Evolutionary conservation across 2,329 filamentous ascomycete species (phyloP), one percentile per base, ranked within the genome.

Genomic region (Monosporascus sp.): DNA sequence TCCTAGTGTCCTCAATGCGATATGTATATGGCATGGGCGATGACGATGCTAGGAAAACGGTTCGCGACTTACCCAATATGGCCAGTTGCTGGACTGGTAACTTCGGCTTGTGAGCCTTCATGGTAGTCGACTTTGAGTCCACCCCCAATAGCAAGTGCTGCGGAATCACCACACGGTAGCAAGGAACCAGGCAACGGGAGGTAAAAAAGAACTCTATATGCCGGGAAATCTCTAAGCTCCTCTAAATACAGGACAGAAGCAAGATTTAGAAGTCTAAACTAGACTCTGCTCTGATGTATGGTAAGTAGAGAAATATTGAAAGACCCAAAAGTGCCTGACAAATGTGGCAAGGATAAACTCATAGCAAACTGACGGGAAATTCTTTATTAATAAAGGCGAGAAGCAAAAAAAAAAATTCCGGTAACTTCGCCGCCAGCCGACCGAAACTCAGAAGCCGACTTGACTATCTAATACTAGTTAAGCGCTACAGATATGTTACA

Each of bases 41-140:
- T 20, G 18, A 28, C 7, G 43, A 46, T n/a, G 26, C 14, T 50
- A 53, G 48, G 43, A 28, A 55, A 60, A 28, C n/a, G 31, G 47
- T 11, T 44, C 26, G 46, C 52, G 56, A 66, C 80, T 77, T 79
- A 91, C 88, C 85, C 58, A 95, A 74, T 66, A 95, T 91, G 44
- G 84, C 74, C 65, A 95, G 77, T 74, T 95, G 90, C 78, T 85
- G 82, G 43, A 82, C 77, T 1, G 90, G 89, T 77, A 94, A 78
- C 75, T 85, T 88, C 26, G 84, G 80, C 58, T 68, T 60, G 54
- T 57, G 62, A 55, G 59, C 59, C 22, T 58, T 59, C 50, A 56
- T 64, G 17, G 58, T 51, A 11, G 58, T 51, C 60, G 63, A 63
- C 46, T 24, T 58, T 35, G 31, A 47, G 18, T 47, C 31, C 26